phyloP scores from a whole-genome alignment of 352 stramenopile genomes.

The Thalassiosira oceanica region DNA sequence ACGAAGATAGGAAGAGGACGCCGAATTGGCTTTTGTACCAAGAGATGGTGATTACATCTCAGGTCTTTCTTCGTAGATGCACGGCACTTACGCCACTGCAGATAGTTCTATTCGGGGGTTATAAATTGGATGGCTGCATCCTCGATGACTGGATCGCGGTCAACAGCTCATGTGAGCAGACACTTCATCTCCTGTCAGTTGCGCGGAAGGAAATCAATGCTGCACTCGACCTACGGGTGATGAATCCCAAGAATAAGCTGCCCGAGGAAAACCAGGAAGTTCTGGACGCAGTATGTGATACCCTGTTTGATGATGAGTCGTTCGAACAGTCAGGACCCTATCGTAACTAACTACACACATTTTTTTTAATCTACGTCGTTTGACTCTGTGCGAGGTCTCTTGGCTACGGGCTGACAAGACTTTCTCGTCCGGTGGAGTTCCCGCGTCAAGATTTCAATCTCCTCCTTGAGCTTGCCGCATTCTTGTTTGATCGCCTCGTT shows the following conservation, averaged over 20 bases:
- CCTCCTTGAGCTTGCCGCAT: too few relatives aligned
- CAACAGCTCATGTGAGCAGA: conserved; percentile 17
- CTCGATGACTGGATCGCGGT: conserved; percentile 35
- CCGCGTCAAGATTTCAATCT: too few relatives aligned
- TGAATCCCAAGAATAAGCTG: conserved; percentile 15
- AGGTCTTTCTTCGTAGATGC: conserved; percentile 28
- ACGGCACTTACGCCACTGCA: conserved; percentile 24
- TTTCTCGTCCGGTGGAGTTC: too few relatives aligned
- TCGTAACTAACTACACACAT: too few relatives aligned
- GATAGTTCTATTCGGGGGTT: conserved; percentile 27
- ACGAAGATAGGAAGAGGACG: too few relatives aligned
- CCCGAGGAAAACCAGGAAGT: conserved; percentile 10
- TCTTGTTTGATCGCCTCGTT: too few relatives aligned
- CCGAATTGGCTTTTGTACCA: conserved; percentile 21
- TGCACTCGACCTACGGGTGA: conserved; percentile 21
- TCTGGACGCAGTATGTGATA: conserved; percentile 21
- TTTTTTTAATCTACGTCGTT: too few relatives aligned
- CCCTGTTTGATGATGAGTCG: too few relatives aligned
- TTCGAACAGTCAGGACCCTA: too few relatives aligned
- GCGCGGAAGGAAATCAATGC: conserved; percentile 25
- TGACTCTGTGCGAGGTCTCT: too few relatives aligned
- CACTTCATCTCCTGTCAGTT: conserved; percentile 9
- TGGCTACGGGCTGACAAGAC: too few relatives aligned
- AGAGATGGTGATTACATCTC: conserved; percentile 30
- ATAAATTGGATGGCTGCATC: conserved; percentile 11